These are phyloP conservation scores for Fusarium protoensiforme DNA, from an alignment of 2,329 filamentous ascomycete genomes.

Conservation along the genomic window DNA sequence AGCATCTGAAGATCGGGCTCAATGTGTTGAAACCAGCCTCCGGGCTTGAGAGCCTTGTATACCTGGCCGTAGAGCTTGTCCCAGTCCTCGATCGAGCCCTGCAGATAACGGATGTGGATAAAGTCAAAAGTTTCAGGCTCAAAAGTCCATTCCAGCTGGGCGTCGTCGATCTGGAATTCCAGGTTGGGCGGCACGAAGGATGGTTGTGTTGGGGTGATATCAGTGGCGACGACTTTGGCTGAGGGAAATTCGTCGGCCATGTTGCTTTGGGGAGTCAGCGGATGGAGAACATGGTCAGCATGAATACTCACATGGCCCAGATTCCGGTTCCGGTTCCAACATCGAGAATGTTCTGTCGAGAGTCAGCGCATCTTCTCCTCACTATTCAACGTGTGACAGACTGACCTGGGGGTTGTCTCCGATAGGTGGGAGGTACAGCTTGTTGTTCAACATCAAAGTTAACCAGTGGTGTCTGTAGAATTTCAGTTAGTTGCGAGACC, in stretches of 20 bases:
- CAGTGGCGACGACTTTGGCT: constrained; percentile 32
- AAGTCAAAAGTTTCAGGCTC: constrained; percentile 44
- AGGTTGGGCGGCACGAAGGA: constrained; percentile 49
- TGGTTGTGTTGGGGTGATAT: constrained; percentile 34
- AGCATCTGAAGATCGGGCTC: constrained; percentile 38
- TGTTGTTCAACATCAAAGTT: constrained; percentile 32
- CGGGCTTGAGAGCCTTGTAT: constrained; percentile 35
- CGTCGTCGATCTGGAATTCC: constrained; percentile 52
- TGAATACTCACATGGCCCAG: constrained; percentile 33
- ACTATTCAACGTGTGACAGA: rapidly evolving
- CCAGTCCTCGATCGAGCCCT: constrained; percentile 47
- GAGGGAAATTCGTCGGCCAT: constrained; percentile 38
- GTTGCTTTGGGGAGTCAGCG: constrained; percentile 13
- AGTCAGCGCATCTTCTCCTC: background rate
- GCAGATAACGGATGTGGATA: constrained; percentile 47
- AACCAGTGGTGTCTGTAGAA: constrained; percentile 34
- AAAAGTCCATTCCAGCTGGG: constrained; percentile 56
- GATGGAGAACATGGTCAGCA: rapidly evolving
- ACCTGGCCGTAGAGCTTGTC: constrained; percentile 27
- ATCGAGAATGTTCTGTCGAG: constrained; percentile 20
- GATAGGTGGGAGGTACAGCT: constrained; percentile 34
- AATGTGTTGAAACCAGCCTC: constrained; percentile 41
- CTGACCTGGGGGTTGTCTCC: constrained; percentile 29
- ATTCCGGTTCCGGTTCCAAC: constrained; percentile 38
- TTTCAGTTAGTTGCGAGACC: background rate